Percentiles rank a stretch among this genome's conserved stretches.
Evolutionary conservation across 768 basidiomycete genomes (phyloP).

Genomic region (Lactarius quietus): DNA sequence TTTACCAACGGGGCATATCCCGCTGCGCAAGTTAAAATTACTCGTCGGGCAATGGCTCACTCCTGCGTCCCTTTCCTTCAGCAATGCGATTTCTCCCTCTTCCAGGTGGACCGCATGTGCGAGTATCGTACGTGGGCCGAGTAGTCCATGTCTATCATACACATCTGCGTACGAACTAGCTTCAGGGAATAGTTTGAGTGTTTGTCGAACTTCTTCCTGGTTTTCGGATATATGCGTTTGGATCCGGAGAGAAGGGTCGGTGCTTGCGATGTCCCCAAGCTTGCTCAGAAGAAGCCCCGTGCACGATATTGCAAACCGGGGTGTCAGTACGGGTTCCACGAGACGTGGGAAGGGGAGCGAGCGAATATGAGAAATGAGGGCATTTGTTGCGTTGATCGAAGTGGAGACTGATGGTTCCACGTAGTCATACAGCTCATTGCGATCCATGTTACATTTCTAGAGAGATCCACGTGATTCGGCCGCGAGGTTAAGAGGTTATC

Average conservation of each 20-base stretch:
- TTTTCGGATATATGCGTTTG: constrained; percentile 97
- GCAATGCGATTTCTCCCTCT: constrained; percentile 66
- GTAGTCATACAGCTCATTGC: constrained; percentile 64
- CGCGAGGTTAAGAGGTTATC: not conserved
- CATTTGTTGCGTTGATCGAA: constrained; percentile 60
- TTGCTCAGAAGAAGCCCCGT: constrained; percentile 59
- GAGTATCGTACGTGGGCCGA: constrained; percentile 77
- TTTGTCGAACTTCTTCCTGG: constrained; percentile 60
- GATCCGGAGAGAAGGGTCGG: constrained; percentile 62
- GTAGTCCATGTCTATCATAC: constrained; percentile 75
- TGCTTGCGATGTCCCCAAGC: constrained; percentile 58
- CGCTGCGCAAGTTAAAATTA: constrained; percentile 88
- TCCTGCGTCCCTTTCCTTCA: constrained; percentile 63
- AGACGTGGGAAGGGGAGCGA: constrained; percentile 52
- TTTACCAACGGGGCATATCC: constrained; percentile 72
- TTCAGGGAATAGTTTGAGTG: constrained; percentile 62
- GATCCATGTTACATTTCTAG: constrained; percentile 91
- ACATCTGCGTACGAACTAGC: constrained; percentile 69
- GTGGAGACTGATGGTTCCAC: constrained; percentile 54
- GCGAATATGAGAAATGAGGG: constrained; percentile 68
- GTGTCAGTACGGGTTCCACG: constrained; percentile 88
- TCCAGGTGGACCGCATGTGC: constrained; percentile 85
- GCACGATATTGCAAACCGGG: constrained; percentile 95
- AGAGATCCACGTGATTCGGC: not conserved
- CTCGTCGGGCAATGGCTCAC: constrained; percentile 93